Percentiles rank a stretch among this genome's conserved stretches.
These are phyloP conservation scores for Stagonosporopsis chrysanthemi DNA, from an alignment of 2,329 filamentous ascomycete genomes.

Conservation along the genomic window DNA sequence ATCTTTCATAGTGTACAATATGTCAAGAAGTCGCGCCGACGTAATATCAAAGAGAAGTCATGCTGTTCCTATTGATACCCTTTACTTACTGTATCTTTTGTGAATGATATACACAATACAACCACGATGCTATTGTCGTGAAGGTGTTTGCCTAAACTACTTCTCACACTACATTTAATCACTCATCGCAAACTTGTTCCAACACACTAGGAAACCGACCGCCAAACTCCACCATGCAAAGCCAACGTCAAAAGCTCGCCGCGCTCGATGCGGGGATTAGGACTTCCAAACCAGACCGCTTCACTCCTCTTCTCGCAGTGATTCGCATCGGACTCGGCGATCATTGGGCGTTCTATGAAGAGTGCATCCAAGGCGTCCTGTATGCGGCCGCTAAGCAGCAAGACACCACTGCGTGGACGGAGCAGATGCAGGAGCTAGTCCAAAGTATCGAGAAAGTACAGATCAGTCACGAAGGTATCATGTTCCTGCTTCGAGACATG, in stretches of 20 bases:
- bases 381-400: conserved; percentile 6
- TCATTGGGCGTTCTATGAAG: conserved; percentile 25
- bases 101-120: conserved; percentile 3
- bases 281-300: background rate
- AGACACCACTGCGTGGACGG: conserved; percentile 19
- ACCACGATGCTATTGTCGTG: background rate
- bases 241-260: background rate
- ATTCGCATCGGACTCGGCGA: conserved; percentile 21
- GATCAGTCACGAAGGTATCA: conserved; percentile 23
- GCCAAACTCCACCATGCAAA: background rate
- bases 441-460: background rate
- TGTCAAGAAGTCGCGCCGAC: background rate
- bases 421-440: conserved; percentile 24
- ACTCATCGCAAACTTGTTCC: no score
- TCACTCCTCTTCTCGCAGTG: conserved; percentile 15
- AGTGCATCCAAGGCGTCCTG: conserved; percentile 19
- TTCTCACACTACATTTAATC: background rate
- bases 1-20: conserved; percentile 1
- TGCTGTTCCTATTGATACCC: background rate
- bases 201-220: background rate
- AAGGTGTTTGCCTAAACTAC: background rate
- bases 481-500: conserved; percentile 23
- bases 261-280: background rate
- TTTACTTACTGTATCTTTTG: conserved; percentile 5
- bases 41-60: background rate